phyloP scores from a whole-genome alignment of 1,284 basidiomycete species.

The Somion occarium region DNA sequence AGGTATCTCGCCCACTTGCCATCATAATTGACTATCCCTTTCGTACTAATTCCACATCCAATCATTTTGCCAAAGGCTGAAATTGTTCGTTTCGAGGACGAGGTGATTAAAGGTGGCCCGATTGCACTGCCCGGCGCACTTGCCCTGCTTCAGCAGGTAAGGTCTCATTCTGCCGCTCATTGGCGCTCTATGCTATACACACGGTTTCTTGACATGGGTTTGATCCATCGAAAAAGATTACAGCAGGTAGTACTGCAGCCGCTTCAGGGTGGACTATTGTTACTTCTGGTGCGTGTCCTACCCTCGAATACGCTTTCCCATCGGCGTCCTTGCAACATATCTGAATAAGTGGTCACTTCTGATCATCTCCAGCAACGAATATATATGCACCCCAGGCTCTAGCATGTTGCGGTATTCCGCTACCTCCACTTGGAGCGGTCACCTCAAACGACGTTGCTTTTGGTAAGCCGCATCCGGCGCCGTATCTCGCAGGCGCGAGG shows the following conservation, averaged over 20 bases:
- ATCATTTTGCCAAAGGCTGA: slow-evolving; percentile 37
- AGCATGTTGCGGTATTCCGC: slow-evolving; percentile 49
- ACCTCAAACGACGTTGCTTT: slow-evolving; percentile 70
- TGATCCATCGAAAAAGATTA: slow-evolving; percentile 18
- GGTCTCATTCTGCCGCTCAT: slow-evolving; percentile 5
- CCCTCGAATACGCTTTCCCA: neutral
- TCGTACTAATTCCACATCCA: neutral
- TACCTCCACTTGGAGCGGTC: slow-evolving; percentile 53
- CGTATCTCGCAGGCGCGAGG: slow-evolving; percentile 65
- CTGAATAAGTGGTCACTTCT: neutral
- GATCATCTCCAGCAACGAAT: slow-evolving; percentile 47
- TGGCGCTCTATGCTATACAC: neutral
- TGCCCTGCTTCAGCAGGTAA: slow-evolving; percentile 44
- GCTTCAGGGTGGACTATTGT: slow-evolving; percentile 67
- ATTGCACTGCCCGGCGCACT: slow-evolving; percentile 50
- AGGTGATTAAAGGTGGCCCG: slow-evolving; percentile 59
- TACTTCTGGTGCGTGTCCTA: slow-evolving; percentile 54
- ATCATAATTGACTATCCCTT: neutral
- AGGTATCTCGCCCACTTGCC: slow-evolving; percentile 32
- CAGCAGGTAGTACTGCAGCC: slow-evolving; percentile 25
- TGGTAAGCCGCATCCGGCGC: slow-evolving; percentile 81
- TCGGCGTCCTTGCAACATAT: neutral
- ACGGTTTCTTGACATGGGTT: neutral
- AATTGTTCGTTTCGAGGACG: slow-evolving; percentile 59
- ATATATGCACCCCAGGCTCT: slow-evolving; percentile 64